Conservation (phyloP, 2,329 filamentous ascomycete genomes). For the Aspergillus clavatus region DNA sequence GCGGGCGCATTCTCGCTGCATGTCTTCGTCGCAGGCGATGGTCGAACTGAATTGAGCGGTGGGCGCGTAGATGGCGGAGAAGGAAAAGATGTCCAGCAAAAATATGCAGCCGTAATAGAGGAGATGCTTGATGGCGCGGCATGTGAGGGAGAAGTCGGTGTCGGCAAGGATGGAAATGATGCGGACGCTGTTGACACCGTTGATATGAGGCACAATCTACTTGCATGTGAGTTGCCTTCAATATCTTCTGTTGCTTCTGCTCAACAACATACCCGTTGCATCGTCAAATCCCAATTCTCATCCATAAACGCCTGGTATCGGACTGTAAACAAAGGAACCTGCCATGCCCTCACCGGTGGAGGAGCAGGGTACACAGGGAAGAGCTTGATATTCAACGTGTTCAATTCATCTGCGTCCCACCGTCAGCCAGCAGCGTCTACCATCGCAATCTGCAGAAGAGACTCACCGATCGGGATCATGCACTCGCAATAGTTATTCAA, state of each 20-base stretch:
- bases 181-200: constrained; percentile 84
- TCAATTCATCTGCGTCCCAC: constrained; percentile 67
- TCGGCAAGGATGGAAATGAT: constrained; percentile 81
- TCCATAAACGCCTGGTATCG: constrained; percentile 50
- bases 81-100: constrained; percentile 92
- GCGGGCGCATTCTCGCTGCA: constrained; percentile 81
- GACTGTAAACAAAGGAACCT: constrained; percentile 75
- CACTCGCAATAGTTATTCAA: constrained; percentile 96
- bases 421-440: constrained; percentile 11
- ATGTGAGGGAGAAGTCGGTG: constrained; percentile 79
- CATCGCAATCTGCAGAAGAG: constrained; percentile 1
- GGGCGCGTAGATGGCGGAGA: constrained; percentile 82
- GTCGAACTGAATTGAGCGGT: constrained; percentile 67
- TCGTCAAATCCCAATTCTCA: constrained; percentile 52
- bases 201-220: constrained; percentile 75
- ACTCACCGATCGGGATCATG: constrained; percentile 88
- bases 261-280: constrained; percentile 43
- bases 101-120: constrained; percentile 90
- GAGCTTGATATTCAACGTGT: constrained; percentile 93
- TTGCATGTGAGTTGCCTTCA: not conserved
- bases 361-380: constrained; percentile 78
- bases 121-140: constrained; percentile 80
- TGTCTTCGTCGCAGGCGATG: constrained; percentile 69
- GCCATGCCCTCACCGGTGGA: constrained; percentile 74
- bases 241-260: not conserved